These are phyloP conservation scores for Metschnikowia gelsemii DNA, from an alignment of 805 yeast genomes.

Conservation along the genomic window DNA sequence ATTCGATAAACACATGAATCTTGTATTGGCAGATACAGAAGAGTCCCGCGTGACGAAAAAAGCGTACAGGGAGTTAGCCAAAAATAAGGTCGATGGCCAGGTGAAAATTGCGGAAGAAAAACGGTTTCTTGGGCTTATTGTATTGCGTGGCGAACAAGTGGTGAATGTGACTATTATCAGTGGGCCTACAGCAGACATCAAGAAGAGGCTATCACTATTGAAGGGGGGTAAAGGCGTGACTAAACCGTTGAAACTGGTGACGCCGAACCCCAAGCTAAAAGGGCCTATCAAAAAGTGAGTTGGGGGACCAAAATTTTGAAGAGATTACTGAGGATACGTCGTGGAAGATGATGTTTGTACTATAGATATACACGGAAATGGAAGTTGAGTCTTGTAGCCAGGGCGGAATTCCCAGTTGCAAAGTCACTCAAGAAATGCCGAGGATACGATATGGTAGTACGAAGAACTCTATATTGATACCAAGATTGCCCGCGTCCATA, in stretches of 20 bases:
- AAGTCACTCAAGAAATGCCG: no score
- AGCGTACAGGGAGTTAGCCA: slow-evolving; percentile 41
- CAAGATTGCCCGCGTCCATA: not conserved
- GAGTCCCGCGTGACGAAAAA: slow-evolving; percentile 76
- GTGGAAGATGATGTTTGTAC: not conserved
- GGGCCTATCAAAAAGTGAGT: slow-evolving; percentile 26
- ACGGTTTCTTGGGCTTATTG: slow-evolving; percentile 74
- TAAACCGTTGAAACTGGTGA: slow-evolving; percentile 38
- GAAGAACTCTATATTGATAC: not conserved
- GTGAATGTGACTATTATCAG: slow-evolving; percentile 67
- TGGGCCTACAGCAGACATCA: slow-evolving; percentile 51
- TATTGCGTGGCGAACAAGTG: slow-evolving; percentile 85
- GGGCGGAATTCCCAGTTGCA: no score
- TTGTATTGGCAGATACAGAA: slow-evolving; percentile 80
- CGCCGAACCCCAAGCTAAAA: slow-evolving; percentile 22
- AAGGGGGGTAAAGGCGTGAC: slow-evolving; percentile 27
- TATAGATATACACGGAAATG: slow-evolving; percentile 7
- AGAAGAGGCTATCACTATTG: slow-evolving; percentile 28
- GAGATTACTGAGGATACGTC: not conserved
- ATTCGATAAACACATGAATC: slow-evolving; percentile 85
- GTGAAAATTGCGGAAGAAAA: slow-evolving; percentile 58
- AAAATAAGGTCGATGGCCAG: slow-evolving; percentile 23
- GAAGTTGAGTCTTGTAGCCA: not conserved
- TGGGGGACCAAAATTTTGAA: no score
- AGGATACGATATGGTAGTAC: not conserved